Base-by-base conservation (phyloP, 2,329 filamentous ascomycete species). In the Microdochium paspali region DNA sequence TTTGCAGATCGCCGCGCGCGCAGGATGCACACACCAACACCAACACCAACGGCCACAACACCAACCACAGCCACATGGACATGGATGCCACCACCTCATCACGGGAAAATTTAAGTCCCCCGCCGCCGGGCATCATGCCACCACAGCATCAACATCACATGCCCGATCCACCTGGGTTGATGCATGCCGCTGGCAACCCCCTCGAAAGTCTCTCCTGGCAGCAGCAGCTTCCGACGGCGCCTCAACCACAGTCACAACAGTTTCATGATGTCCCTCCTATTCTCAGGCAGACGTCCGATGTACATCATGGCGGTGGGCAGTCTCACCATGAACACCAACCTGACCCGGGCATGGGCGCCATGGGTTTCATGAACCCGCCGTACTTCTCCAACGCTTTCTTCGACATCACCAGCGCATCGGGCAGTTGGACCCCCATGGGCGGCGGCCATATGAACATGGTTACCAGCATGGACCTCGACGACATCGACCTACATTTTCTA, bases 401-500 rank as follows among this genome's bases (percentile, higher is more conserved):
- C 47, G 57, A 51, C 40, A 35, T 51, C 20, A 39, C 39, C 15
- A 18, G 48, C 9, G 24, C 32, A 1, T 44, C 26, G 2, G 21
- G 55, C 40, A 46, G 43, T 12, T 48, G 54, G 42, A 54, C 54
- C 2, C 50, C 51, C 10, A 45, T 51, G 18, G 44, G 45, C 3
- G 39, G 48, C 18, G 46, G 45, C 5, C 35, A 15, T 12, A 51
- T 56, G 31, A 51, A 48, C 18, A 48, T 56, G 24, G 51, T 51
- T 44, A 49, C 54, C 2, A 50, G 51, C 39, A 57, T 59, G 23
- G 58, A 61, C 10, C 53, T 65, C 1, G 59, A 61, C 23, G 58
- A 61, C 13, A 51, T 63, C 4, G 61, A 65, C 45, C 51, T 65
- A 1, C 52, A 53, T 10, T 65, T 65, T 25, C 54, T 65, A 4